Evolutionary conservation across 208 protist species (phyloP).

Genomic region (Strigomonas oncopelti): DNA sequence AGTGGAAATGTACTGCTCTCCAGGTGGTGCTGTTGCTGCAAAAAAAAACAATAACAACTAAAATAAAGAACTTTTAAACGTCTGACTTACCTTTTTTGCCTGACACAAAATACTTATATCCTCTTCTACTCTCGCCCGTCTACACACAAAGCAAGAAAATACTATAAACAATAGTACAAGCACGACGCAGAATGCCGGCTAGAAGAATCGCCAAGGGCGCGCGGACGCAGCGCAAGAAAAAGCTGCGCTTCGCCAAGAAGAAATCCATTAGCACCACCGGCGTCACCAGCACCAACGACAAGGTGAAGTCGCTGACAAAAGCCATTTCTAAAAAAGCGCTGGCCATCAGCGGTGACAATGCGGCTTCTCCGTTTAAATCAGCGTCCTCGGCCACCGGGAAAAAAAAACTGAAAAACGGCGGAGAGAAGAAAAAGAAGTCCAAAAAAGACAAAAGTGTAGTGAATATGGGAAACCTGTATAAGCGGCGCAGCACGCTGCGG

Average conservation of each 20-base stretch:
- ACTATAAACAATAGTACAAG: constrained; percentile 1
- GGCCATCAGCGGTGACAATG: background rate
- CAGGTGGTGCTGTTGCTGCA: background rate
- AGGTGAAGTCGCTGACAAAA: background rate
- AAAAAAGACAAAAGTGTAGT: constrained; percentile 1
- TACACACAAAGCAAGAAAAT: no score
- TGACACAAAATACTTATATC: no score
- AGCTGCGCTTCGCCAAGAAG: background rate
- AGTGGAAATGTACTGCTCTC: no score
- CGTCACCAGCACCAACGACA: background rate
- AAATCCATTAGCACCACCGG: constrained; percentile 5
- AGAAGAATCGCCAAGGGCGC: background rate
- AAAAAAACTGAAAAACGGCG: background rate
- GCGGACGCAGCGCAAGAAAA: constrained; percentile 4
- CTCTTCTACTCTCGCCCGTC: no score
- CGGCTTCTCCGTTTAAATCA: background rate
- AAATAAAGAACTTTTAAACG: background rate
- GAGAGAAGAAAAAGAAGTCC: background rate
- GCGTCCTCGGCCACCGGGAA: background rate
- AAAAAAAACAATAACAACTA: constrained; percentile 14
- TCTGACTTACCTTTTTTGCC: no score
- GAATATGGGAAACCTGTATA: constrained; percentile 13
- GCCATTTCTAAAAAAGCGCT: background rate
- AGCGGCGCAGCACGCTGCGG: constrained; percentile 40
- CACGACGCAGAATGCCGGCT: background rate